A percentile compares a stretch with the other conserved stretches of the same genome.
Conservation (phyloP, 2,329 filamentous ascomycete species). For the Ceratocystis lukuohia region DNA sequence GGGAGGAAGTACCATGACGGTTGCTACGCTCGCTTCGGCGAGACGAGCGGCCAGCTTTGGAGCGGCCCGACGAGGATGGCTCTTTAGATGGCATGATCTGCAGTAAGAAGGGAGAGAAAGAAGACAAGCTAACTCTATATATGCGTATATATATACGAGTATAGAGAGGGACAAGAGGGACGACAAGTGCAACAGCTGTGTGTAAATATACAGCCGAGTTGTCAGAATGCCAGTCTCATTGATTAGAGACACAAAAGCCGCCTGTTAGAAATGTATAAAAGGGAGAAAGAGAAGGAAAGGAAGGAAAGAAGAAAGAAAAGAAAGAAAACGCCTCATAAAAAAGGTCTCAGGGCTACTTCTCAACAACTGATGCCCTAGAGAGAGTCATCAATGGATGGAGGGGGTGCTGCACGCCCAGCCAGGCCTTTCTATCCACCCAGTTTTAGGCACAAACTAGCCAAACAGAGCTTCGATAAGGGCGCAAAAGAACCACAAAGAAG, state of each 20-base stretch:
- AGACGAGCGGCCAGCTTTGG: slow-evolving; percentile 15
- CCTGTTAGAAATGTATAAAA: background rate
- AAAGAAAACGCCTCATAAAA: slow-evolving; percentile 10
- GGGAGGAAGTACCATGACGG: slow-evolving; percentile 16
- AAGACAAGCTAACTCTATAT: background rate
- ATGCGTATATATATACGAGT: background rate
- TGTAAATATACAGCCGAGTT: background rate
- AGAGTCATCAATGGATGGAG: slow-evolving; percentile 3
- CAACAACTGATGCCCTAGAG: background rate
- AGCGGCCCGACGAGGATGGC: slow-evolving; percentile 6
- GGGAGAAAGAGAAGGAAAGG: background rate
- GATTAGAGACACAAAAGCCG: background rate
- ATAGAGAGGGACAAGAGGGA: too few relatives aligned
- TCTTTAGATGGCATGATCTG: slow-evolving; percentile 15
- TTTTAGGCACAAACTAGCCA: slow-evolving; percentile 6
- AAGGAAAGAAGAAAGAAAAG: background rate
- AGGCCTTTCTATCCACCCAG: slow-evolving; percentile 4
- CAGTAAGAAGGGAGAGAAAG: background rate
- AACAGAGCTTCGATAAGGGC: background rate
- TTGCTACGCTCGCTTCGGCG: slow-evolving; percentile 20
- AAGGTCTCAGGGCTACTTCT: background rate
- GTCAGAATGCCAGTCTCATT: background rate
- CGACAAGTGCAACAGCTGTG: too few relatives aligned
- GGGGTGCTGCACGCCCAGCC: background rate
- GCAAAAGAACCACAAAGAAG: slow-evolving; percentile 6